phyloP scores from a whole-genome alignment of 176 grass and related monocot genomes.

The Panicum miliaceum region DNA sequence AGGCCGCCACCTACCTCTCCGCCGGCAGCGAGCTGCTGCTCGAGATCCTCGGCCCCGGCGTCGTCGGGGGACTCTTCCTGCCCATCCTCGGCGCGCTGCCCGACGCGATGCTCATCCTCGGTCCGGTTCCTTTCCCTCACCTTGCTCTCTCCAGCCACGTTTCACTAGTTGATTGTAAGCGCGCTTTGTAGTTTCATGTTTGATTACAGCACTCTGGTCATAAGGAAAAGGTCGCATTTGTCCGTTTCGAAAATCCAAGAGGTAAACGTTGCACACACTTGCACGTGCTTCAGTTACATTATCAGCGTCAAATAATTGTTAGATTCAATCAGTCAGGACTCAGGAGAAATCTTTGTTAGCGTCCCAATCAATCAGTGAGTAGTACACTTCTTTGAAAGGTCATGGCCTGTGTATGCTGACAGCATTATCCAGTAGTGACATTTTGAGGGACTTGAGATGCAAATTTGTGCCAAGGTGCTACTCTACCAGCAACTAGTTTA shows the following conservation, averaged over 20 bases:
- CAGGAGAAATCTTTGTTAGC: neutral
- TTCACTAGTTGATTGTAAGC: neutral
- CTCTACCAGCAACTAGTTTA: slow-evolving; percentile 6
- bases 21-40: slow-evolving; percentile 90
- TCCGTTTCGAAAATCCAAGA: neutral
- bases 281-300: neutral
- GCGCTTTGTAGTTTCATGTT: neutral
- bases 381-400: neutral
- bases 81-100: slow-evolving; percentile 89
- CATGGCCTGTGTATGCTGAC: neutral
- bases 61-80: slow-evolving; percentile 87
- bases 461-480: neutral
- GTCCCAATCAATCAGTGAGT: neutral
- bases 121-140: slow-evolving; percentile 31
- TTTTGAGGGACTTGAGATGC: neutral
- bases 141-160: neutral
- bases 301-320: neutral
- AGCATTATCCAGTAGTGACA: too few species aligned
- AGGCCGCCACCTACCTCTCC: slow-evolving; percentile 84
- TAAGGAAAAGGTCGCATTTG: neutral
- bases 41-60: slow-evolving; percentile 85
- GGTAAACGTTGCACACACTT: neutral
- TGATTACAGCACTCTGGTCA: neutral
- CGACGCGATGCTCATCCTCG: slow-evolving; percentile 84
- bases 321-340: neutral